phyloP scores from a whole-genome alignment of 306 rosid genomes.

The Lotus japonicus region DNA sequence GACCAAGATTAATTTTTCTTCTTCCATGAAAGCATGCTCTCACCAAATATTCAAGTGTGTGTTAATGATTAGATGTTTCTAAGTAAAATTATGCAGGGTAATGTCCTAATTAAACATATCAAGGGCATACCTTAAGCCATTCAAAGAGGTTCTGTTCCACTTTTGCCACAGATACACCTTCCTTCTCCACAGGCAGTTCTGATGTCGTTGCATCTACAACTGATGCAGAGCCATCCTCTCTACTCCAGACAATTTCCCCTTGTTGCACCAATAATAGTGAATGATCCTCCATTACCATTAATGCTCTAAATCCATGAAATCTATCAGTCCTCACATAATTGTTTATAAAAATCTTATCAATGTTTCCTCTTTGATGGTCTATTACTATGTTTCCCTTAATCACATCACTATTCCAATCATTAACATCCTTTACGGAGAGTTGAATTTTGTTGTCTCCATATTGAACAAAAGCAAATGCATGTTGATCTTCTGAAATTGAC shows the following conservation, averaged over 20 bases:
- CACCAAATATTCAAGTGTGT: background rate
- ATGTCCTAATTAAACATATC: background rate
- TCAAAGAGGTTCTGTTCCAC: constrained; percentile 93
- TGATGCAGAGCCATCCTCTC: constrained; percentile 99
- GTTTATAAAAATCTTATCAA: constrained; percentile 72
- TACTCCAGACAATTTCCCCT: constrained; percentile 91
- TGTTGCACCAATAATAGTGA: constrained; percentile 86
- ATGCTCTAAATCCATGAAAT: constrained; percentile 84
- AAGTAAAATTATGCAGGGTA: background rate
- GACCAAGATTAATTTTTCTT: background rate
- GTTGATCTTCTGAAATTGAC: constrained; percentile 62
- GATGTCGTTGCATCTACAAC: constrained; percentile 73
- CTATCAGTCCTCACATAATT: constrained; percentile 81
- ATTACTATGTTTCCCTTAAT: constrained; percentile 62
- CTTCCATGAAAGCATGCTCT: background rate
- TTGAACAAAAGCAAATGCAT: constrained; percentile 67
- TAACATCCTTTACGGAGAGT: constrained; percentile 52
- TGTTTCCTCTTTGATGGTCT: constrained; percentile 66
- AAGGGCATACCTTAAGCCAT: constrained; percentile 80
- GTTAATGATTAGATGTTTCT: background rate
- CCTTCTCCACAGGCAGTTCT: constrained; percentile 84
- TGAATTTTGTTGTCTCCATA: constrained; percentile 55
- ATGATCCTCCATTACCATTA: constrained; percentile 94
- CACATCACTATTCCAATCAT: constrained; percentile 60
- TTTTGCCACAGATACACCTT: constrained; percentile 82